Evolutionary conservation across 2,329 filamentous ascomycete species (phyloP).

Genomic region (Ascomycota sp.): DNA sequence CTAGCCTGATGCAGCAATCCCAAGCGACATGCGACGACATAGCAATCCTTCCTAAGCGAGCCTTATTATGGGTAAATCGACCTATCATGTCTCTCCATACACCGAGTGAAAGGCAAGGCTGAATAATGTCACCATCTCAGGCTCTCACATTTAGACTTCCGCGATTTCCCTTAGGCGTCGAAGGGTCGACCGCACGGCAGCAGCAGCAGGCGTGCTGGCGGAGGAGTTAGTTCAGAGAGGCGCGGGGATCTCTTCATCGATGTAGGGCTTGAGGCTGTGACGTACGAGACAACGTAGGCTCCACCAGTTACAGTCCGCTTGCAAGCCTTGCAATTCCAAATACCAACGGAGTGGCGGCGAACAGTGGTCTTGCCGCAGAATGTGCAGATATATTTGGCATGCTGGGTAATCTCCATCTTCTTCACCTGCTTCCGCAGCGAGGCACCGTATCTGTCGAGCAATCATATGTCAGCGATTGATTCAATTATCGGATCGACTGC

Average conservation of each 20-base stretch:
- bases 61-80: too few species aligned
- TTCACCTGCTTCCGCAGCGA: conserved; percentile 91
- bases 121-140: conserved; percentile 8
- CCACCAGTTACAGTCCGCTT: conserved; percentile 58
- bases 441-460: conserved; percentile 63
- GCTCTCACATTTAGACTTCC: conserved; percentile 51
- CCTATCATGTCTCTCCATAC: conserved; percentile 22
- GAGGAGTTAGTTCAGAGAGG: not conserved
- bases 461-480: not conserved
- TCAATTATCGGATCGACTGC: too few species aligned
- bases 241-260: too few species aligned
- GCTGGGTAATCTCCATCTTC: conserved; percentile 99
- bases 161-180: conserved; percentile 93
- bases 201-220: conserved; percentile 72
- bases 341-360: conserved; percentile 77
- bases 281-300: conserved; percentile 93
- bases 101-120: conserved; percentile 25
- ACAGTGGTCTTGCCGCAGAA: conserved; percentile 97
- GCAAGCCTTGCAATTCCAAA: conserved; percentile 95
- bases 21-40: too few species aligned
- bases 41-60: too few species aligned
- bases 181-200: conserved; percentile 88
- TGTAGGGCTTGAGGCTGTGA: conserved; percentile 12
- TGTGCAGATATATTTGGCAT: conserved; percentile 91
- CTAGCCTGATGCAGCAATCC: too few species aligned